Percentiles rank a stretch among this genome's conserved stretches.
These are phyloP conservation scores for Gelatoporia subvermispora DNA, from an alignment of 768 basidiomycete species.

Conservation along the genomic window DNA sequence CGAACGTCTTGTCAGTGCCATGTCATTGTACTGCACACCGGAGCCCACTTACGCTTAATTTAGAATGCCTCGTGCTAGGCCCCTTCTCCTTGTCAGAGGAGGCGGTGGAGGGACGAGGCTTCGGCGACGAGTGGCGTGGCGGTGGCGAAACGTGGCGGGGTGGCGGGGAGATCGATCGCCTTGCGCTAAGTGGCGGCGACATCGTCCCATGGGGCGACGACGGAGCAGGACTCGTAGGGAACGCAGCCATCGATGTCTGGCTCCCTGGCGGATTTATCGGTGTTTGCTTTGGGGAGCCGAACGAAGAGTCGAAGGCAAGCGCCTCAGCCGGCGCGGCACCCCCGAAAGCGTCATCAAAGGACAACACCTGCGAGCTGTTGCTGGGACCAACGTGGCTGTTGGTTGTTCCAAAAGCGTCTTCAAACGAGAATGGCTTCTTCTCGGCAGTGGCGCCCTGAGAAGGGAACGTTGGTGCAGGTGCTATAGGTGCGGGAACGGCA, in stretches of 20 bases:
- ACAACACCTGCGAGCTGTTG: slow-evolving; percentile 23
- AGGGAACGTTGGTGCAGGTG: slow-evolving; percentile 6
- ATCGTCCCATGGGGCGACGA: slow-evolving; percentile 34
- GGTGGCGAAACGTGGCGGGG: slow-evolving; percentile 51
- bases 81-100: slow-evolving; percentile 55
- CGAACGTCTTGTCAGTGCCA: not conserved
- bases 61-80: slow-evolving; percentile 53
- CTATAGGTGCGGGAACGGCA: slow-evolving; percentile 7
- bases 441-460: slow-evolving; percentile 2
- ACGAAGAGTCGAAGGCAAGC: slow-evolving; percentile 36
- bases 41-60: slow-evolving; percentile 62
- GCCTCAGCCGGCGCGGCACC: slow-evolving; percentile 37
- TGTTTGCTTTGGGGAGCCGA: slow-evolving; percentile 30
- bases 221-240: slow-evolving; percentile 36
- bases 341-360: slow-evolving; percentile 57
- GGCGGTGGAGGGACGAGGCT: slow-evolving; percentile 53
- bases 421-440: slow-evolving; percentile 34
- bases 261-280: slow-evolving; percentile 19
- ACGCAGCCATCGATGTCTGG: slow-evolving; percentile 23
- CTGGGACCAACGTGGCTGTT: slow-evolving; percentile 5
- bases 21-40: not conserved
- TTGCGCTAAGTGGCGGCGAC: slow-evolving; percentile 11
- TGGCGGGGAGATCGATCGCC: slow-evolving; percentile 36
- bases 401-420: slow-evolving; percentile 40
- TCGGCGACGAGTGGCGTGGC: slow-evolving; percentile 50